Evolutionary conservation across 306 rosid genomes (phyloP).

Genomic region (Lablab purpureus): DNA sequence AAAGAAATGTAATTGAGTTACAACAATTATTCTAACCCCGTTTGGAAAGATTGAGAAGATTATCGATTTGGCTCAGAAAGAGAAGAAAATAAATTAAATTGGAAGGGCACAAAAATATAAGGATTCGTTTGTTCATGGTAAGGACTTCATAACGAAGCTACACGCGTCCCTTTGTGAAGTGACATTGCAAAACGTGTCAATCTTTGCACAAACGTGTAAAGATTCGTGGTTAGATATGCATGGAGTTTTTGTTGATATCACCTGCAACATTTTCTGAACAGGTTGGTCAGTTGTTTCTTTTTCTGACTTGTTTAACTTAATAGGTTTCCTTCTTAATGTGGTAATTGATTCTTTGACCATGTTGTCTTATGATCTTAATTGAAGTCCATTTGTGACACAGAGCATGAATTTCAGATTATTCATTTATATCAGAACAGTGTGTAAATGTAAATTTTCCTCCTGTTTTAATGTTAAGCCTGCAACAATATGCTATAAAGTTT

Average conservation of each 20-base stretch:
- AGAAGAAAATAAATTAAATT: not conserved
- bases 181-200: slow-evolving; percentile 43
- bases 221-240: not conserved
- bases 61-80: not conserved
- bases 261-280: not conserved
- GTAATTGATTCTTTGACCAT: not conserved
- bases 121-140: not conserved
- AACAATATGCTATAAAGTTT: slow-evolving; percentile 16
- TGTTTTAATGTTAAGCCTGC: not conserved
- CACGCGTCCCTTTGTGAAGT: slow-evolving; percentile 34
- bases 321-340: slow-evolving; percentile 16
- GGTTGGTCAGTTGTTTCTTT: not conserved
- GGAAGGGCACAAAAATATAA: not conserved
- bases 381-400: not conserved
- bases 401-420: slow-evolving; percentile 9
- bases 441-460: not conserved
- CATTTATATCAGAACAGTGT: not conserved
- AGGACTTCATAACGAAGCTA: not conserved
- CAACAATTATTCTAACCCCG: no score
- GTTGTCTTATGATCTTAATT: not conserved
- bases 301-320: not conserved
- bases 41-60: no score
- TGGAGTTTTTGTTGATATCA: not conserved
- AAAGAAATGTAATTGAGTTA: no score
- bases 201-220: not conserved